Evolutionary conservation across 148 eudicot species (phyloP), one percentile per base, ranked within the genome.

Genomic region (Chenopodium formosanum): DNA sequence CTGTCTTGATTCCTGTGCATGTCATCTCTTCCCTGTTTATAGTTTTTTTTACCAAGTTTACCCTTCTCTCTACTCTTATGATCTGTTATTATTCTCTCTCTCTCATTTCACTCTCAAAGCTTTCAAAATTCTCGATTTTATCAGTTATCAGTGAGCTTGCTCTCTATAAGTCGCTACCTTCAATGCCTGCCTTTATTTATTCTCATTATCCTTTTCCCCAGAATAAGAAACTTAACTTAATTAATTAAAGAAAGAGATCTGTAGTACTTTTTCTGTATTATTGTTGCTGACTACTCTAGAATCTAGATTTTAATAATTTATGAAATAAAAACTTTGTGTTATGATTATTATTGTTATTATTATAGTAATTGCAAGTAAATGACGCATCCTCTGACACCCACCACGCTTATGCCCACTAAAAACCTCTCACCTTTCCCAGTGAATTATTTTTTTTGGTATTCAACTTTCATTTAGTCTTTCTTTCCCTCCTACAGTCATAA

Each of bases 391-490:
- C 87, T 85, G 87, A 85, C 87, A 82, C 76, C 85, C 76, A 81
- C 77, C 87, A 81, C 87, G 84, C 82, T 74, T 50, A 56, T 73
- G 48, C 79, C 87, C 87, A 84, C 86, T 77, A 80, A 84, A 80
- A 80, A 80, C 16, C 53, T 17, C 83, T 71, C 83, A 80, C 83
- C 73, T 84, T 84, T 84, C 77, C 77, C 83, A 75, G 65, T 79
- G 71, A 71, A 34, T 40, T 71, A 58, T 72, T 63, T 72, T 76
- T 63, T 63, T 58, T 6, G 67, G 7, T 34, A 53, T 79, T 70
- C 29, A 13, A 53, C 60, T 3, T 6, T 53, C 65, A 25, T 70
- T 64, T 9, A 9, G 31, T 0, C 25, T 53, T 12, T 67, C 65
- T 40, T 70, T 72, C 64, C 74, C 78, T 77, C 81, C 75, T 47